Percentiles rank a stretch among this genome's conserved stretches.
Evolutionary conservation across 768 basidiomycete species (phyloP).

Genomic region (Dioszegia aurantiaca): DNA sequence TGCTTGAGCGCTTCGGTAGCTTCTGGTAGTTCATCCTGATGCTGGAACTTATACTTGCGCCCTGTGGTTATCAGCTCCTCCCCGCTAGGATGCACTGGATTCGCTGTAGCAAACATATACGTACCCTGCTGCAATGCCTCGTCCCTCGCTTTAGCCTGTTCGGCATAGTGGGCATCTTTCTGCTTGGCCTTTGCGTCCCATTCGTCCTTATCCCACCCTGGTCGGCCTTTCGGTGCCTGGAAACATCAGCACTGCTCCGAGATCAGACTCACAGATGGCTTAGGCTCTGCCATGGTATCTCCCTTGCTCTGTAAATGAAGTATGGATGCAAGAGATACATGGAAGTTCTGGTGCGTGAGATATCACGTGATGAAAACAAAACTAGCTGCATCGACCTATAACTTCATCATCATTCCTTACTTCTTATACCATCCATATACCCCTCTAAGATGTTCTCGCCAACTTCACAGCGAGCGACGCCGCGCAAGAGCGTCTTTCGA

Average conservation of each 20-base stretch:
- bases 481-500: conserved; percentile 18
- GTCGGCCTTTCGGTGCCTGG: conserved; percentile 13
- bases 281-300: conserved; percentile 1
- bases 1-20: conserved; percentile 90
- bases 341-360: no score
- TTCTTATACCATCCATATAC: neutral
- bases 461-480: conserved; percentile 33
- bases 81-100: neutral
- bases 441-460: conserved; percentile 36
- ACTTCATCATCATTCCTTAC: neutral
- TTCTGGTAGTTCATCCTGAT: conserved; percentile 70
- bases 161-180: conserved; percentile 63
- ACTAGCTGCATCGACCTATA: neutral
- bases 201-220: conserved; percentile 85
- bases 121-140: conserved; percentile 53
- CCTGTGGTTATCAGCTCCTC: conserved; percentile 56
- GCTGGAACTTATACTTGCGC: conserved; percentile 55
- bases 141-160: conserved; percentile 66
- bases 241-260: neutral
- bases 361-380: neutral
- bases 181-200: conserved; percentile 51
- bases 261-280: conserved; percentile 8
- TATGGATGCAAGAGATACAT: neutral
- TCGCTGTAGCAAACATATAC: neutral
- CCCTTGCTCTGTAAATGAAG: no score